Base-by-base conservation (phyloP, 192 early-diverging fungal species). In the Linnemannia zychae region DNA sequence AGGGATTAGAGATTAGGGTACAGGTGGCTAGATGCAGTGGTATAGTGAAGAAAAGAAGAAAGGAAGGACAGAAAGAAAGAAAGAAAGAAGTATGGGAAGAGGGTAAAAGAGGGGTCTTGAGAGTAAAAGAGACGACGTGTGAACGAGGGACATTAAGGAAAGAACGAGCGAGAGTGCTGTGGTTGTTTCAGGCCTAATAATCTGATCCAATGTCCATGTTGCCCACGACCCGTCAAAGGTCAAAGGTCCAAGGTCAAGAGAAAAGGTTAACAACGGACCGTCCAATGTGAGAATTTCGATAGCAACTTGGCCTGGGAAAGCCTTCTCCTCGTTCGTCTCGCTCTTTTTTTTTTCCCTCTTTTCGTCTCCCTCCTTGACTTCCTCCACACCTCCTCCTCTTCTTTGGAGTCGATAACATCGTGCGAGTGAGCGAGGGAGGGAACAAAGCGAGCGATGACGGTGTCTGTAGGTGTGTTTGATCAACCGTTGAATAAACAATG, bases 271-370 rank as follows among this genome's bases (percentile, higher is more conserved):
- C n/a, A n/a, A n/a, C n/a, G n/a, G 40, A 6, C 40, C 5, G 47
- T 11, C 31, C 28, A 37, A 28, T 4, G 33, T 9, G 11, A 24
- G 28, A 28, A 81, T 81, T 81, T 81, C 67, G 79, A 81, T 81
- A 81, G 79, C 72, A 28, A 68, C 79, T 75, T 74, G 48, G 36
- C 28, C 47, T 37, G 5, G 40, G 9, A 44, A 6, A 44, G n/a
- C 24, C 24, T 31, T 49, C 48, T 49, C 48, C 1, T 15, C 16
- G 13, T 49, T 17, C 16, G 9, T 49, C 48, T 49, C 48, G 17
- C 48, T 47, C 46, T 16, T 16, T 52, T 16, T 20, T 16, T 52
- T 52, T 16, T 6, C 15, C 49, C 22, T 20, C 1, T 16, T 20
- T 52, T 20, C n/a, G n/a, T 57, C n/a, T 24, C 7, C 1, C 50